Evolutionary conservation across 768 basidiomycete species (phyloP).

Genomic region (Amanita subjunquillea): DNA sequence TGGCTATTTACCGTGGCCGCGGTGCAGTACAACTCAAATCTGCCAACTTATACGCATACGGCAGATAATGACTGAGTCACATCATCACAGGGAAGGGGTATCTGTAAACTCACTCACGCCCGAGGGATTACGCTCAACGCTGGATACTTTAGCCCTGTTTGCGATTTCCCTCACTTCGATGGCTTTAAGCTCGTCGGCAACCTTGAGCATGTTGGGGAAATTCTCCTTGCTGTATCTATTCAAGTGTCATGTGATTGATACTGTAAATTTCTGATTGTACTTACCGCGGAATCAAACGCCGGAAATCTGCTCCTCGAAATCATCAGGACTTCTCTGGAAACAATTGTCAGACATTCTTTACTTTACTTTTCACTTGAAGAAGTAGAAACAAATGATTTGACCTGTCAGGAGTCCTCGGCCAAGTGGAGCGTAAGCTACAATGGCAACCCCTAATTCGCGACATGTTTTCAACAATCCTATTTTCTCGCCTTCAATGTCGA

Average conservation of each 20-base stretch:
- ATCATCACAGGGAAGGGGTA: no score
- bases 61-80: no score
- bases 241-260: no score
- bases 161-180: slow-evolving; percentile 28
- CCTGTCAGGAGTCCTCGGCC: slow-evolving; percentile 42
- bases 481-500: slow-evolving; percentile 31
- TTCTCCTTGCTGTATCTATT: slow-evolving; percentile 27
- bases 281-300: slow-evolving; percentile 24
- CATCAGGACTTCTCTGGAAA: slow-evolving; percentile 22
- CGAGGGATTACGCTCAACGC: no score
- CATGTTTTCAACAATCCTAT: slow-evolving; percentile 26
- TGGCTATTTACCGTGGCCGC: no score
- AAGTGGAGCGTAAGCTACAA: slow-evolving; percentile 40
- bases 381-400: slow-evolving; percentile 17
- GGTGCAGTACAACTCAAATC: no score
- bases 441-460: slow-evolving; percentile 31
- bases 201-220: slow-evolving; percentile 33
- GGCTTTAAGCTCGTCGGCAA: slow-evolving; percentile 28
- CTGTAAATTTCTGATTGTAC: not conserved
- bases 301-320: slow-evolving; percentile 13
- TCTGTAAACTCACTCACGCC: no score
- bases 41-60: no score
- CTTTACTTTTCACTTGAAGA: not conserved
- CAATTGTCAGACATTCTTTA: not conserved
- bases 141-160: slow-evolving; percentile 17